Evolutionary conservation across 176 grass and related monocot genomes (phyloP), one percentile per base, ranked within the genome.

Genomic region (Ensete glaucum): DNA sequence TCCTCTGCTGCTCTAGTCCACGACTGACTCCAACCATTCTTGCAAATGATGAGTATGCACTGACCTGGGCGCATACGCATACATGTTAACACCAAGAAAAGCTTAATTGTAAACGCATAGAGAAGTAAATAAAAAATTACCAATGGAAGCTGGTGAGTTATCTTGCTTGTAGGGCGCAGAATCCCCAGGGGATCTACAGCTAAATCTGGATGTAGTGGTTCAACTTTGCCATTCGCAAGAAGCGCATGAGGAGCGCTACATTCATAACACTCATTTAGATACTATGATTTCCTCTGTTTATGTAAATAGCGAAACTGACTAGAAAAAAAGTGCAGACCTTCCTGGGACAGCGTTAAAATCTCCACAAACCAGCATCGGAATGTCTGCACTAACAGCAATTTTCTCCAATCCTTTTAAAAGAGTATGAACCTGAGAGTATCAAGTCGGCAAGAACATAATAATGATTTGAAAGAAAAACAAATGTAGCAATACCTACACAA

Each of bases 371-470:
- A 99, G 80, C 96, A 99, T 99, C 23, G 96, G 96, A 95, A 99
- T 99, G 76, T 95, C 96, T 22, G 96, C 96, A 86, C 96, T 99
- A 29, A 89, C 89, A 68, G 96, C 96, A 86, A 99, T 99, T 76
- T 99, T 99, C 85, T 99, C 96, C 79, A 99, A 81, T 72, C 96
- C 96, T 87, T 99, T 99, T 74, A 99, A 79, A n/a, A 99, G 91
- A n/a, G 96, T 99, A 72, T 99, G 88, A 79, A 99, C 96, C 96
- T 99, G 81, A 19, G 64, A 78, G 50, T 67, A 70, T 78, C 80
- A 9, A 14, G 27, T 17, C 72, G 25, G 56, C 52, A 56, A 54
- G 29, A 57, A 80, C 50, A 80, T 66, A n/a, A 22, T 19, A 67
- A 80, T 72, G 21, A n/a, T 25, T 50, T 74, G 22, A 52, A 20